Conservation (phyloP, 1,284 basidiomycete species). For the Tetrapyrgos nigripes region DNA sequence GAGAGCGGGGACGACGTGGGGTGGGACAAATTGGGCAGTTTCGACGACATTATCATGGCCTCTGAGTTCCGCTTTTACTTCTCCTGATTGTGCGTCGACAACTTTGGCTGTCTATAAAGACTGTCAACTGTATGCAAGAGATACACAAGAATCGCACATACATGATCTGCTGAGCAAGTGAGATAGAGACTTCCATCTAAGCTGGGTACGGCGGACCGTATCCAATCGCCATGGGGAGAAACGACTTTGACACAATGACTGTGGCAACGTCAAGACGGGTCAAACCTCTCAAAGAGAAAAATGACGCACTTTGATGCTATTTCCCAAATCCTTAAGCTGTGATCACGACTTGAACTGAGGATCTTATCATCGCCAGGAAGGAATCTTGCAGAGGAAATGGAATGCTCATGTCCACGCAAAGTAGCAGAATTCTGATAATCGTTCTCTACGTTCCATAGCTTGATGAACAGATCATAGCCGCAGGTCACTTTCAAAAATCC, state of each 20-base stretch:
- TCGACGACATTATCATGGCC: conserved; percentile 84
- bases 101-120: conserved; percentile 64
- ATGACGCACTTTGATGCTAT: conserved; percentile 65
- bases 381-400: conserved; percentile 64
- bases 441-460: conserved; percentile 79
- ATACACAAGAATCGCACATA: conserved; percentile 36
- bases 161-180: conserved; percentile 76
- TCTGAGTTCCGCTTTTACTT: conserved; percentile 71
- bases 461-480: conserved; percentile 80
- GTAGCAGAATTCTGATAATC: conserved; percentile 79
- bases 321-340: conserved; percentile 78
- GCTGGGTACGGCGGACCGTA: conserved; percentile 67
- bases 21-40: conserved; percentile 37
- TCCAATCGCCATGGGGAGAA: conserved; percentile 74
- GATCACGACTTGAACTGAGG: conserved; percentile 75
- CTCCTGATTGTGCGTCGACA: conserved; percentile 66
- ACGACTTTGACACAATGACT: conserved; percentile 65
- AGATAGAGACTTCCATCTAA: conserved; percentile 67
- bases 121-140: conserved; percentile 7
- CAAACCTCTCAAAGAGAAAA: neutral
- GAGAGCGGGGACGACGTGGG: conserved; percentile 58
- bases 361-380: conserved; percentile 74
- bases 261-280: neutral
- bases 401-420: conserved; percentile 80
- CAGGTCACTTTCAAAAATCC: conserved; percentile 59